These are phyloP conservation scores for Aspergillus sclerotioniger DNA, from an alignment of 495 filamentous ascomycete species.

Conservation along the genomic window DNA sequence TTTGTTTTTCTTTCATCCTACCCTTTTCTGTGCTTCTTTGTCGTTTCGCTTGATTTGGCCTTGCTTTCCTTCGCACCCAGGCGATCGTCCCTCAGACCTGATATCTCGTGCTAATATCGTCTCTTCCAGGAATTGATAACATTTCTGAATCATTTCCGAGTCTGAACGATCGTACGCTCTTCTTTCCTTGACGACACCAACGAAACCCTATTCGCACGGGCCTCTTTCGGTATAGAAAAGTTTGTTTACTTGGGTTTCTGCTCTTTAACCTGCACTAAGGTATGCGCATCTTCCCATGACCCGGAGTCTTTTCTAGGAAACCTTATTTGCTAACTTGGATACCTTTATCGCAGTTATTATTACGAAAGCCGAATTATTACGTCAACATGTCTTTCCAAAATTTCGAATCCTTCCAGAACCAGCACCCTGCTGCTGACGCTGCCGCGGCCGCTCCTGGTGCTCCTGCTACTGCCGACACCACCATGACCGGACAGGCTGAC, in stretches of 20 bases:
- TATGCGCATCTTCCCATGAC: constrained; percentile 8
- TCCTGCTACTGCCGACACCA: constrained; percentile 49
- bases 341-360: constrained; percentile 21
- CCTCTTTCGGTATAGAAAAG: constrained; percentile 35
- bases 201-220: constrained; percentile 37
- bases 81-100: neutral
- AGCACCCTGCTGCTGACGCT: constrained; percentile 51
- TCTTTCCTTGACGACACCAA: constrained; percentile 45
- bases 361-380: constrained; percentile 28
- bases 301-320: neutral
- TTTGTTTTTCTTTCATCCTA: too few species aligned
- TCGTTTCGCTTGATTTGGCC: neutral
- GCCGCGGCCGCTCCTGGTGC: constrained; percentile 54
- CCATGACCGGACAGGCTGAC: constrained; percentile 55
- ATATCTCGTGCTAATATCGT: neutral
- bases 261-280: constrained; percentile 22
- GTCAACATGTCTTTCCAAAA: constrained; percentile 58
- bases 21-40: neutral
- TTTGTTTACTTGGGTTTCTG: constrained; percentile 24
- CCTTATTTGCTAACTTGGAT: constrained; percentile 12
- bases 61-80: neutral
- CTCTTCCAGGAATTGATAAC: constrained; percentile 18
- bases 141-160: constrained; percentile 32
- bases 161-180: constrained; percentile 38
- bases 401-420: constrained; percentile 56